Evolutionary conservation across 78 protist species (phyloP).

Genomic region (Dictyostelium capitatum): DNA sequence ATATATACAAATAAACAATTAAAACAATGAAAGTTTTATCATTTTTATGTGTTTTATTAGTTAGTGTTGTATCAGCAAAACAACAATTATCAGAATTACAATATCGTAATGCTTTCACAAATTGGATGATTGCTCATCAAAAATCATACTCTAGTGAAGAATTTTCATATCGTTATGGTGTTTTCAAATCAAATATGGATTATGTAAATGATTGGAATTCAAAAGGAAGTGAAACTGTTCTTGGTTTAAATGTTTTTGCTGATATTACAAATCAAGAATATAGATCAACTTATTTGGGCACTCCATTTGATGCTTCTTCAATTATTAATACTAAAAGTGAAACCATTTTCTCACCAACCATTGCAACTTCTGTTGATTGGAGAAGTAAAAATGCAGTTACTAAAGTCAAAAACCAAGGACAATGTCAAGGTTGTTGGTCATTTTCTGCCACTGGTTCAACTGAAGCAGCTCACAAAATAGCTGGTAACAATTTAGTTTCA

Average conservation of each 20-base stretch:
- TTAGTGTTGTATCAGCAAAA: constrained; percentile 7
- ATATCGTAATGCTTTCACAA: constrained; percentile 31
- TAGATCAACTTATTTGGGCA: constrained; percentile 23
- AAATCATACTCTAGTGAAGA: constrained; percentile 19
- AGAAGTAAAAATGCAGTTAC: constrained; percentile 80
- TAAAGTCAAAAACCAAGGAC: constrained; percentile 84
- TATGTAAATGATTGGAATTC: constrained; percentile 39
- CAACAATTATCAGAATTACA: constrained; percentile 6
- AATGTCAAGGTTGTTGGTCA: constrained; percentile 91
- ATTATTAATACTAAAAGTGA: not conserved
- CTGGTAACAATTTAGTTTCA: not conserved
- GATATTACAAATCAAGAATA: constrained; percentile 73
- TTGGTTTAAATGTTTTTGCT: constrained; percentile 66
- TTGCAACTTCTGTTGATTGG: constrained; percentile 64
- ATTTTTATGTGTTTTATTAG: not conserved
- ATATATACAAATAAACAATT: too few relatives aligned
- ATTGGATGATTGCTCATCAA: constrained; percentile 42
- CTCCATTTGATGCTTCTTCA: constrained; percentile 27
- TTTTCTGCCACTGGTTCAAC: constrained; percentile 79
- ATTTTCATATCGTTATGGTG: constrained; percentile 26
- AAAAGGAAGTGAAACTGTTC: constrained; percentile 65
- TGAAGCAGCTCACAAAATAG: constrained; percentile 80
- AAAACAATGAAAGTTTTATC: constrained; percentile 16
- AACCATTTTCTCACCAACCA: not conserved
- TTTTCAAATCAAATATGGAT: constrained; percentile 71